Conservation (phyloP, 2,329 filamentous ascomycete species). For the Fusarium nygamai region DNA sequence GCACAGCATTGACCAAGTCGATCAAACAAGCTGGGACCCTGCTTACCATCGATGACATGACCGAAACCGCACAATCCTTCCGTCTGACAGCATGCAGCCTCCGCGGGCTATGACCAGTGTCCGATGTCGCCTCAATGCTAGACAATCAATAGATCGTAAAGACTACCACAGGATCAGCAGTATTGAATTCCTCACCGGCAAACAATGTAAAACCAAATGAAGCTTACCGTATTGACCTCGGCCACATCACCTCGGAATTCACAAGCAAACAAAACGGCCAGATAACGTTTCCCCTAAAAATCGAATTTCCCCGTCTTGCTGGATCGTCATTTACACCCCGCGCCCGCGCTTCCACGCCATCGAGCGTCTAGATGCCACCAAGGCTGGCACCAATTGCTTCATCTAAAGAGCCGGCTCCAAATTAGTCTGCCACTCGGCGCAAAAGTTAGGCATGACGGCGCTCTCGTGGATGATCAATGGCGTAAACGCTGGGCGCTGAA, state of each 20-base stretch:
- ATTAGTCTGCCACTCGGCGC: constrained; percentile 32
- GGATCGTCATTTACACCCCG: constrained; percentile 27
- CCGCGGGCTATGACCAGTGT: not conserved
- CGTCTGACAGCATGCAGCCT: constrained; percentile 1
- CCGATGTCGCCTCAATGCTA: not conserved
- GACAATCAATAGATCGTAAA: not conserved
- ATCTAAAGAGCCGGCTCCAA: constrained; percentile 18
- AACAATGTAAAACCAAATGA: not conserved
- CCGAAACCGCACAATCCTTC: constrained; percentile 8
- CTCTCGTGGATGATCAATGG: constrained; percentile 27
- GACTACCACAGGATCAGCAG: not conserved
- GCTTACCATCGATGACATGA: constrained; percentile 9
- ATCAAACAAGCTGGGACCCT: constrained; percentile 16
- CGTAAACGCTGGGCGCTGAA: constrained; percentile 17
- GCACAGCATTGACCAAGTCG: constrained; percentile 30
- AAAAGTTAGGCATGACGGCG: constrained; percentile 29
- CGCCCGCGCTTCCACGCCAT: constrained; percentile 20
- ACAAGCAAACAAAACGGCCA: constrained; percentile 20
- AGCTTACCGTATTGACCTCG: not conserved
- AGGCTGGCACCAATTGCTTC: constrained; percentile 28
- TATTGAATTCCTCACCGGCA: not conserved
- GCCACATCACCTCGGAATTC: constrained; percentile 1
- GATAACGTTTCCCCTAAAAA: not conserved
- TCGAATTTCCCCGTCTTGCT: constrained; percentile 20
- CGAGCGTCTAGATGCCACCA: constrained; percentile 34